phyloP scores from a whole-genome alignment of 768 basidiomycete species.

The Goffeauzyma gilvescens region DNA sequence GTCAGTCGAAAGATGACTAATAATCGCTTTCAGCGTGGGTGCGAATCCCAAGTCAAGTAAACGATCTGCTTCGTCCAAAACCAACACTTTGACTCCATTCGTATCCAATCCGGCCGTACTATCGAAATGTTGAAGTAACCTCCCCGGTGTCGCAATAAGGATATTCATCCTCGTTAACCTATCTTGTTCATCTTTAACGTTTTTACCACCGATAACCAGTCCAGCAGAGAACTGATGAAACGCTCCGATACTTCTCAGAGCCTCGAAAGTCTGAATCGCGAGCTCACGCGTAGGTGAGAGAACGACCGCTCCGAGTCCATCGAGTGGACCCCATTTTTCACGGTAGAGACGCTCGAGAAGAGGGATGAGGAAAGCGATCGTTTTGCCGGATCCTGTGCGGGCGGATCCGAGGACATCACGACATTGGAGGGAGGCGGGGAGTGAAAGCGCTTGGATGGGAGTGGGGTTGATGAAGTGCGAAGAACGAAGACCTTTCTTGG shows the following conservation, averaged over 20 bases:
- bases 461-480: slow-evolving; percentile 74
- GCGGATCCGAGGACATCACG: slow-evolving; percentile 53
- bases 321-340: slow-evolving; percentile 51
- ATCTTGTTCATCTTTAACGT: slow-evolving; percentile 75
- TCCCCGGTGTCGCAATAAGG: slow-evolving; percentile 88
- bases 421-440: slow-evolving; percentile 45
- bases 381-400: slow-evolving; percentile 55
- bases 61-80: slow-evolving; percentile 90
- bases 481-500: slow-evolving; percentile 62
- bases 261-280: slow-evolving; percentile 95
- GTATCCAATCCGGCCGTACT: slow-evolving; percentile 89
- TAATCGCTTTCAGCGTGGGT: slow-evolving; percentile 66
- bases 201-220: slow-evolving; percentile 89
- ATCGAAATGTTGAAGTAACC: slow-evolving; percentile 92
- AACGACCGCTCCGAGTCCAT: slow-evolving; percentile 68
- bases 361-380: slow-evolving; percentile 52
- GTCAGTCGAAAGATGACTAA: slow-evolving; percentile 57
- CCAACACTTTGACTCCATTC: slow-evolving; percentile 75
- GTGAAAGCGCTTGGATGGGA: slow-evolving; percentile 48
- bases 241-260: slow-evolving; percentile 76
- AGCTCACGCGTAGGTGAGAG: slow-evolving; percentile 87
- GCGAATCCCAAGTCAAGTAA: slow-evolving; percentile 94
- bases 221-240: slow-evolving; percentile 86
- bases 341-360: slow-evolving; percentile 47
- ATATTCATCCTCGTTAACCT: slow-evolving; percentile 88